Evolutionary conservation across 2,329 filamentous ascomycete species (phyloP).

Genomic region (Arthrobotrys musiformis): DNA sequence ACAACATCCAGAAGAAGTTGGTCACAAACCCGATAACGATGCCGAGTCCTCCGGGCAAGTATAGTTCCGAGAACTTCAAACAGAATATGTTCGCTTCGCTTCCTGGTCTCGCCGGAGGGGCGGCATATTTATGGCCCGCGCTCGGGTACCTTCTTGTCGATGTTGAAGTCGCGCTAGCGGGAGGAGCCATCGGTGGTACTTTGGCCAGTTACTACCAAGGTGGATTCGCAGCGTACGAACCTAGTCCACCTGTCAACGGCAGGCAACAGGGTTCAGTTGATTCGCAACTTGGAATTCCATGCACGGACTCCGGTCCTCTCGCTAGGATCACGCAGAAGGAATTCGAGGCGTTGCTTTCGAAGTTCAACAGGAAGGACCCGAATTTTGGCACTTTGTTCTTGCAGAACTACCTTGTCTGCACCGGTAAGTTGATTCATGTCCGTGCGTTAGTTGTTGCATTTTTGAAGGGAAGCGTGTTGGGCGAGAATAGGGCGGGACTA

Average conservation of each 20-base stretch:
- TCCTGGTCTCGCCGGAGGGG: neutral
- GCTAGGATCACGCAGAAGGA: constrained; percentile 32
- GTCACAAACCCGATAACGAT: constrained; percentile 19
- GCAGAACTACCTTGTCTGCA: constrained; percentile 45
- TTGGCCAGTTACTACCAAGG: constrained; percentile 11
- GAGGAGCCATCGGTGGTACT: neutral
- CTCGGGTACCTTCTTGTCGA: constrained; percentile 25
- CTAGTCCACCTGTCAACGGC: constrained; percentile 36
- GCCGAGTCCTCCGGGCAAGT: constrained; percentile 21
- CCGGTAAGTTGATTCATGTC: constrained; percentile 24
- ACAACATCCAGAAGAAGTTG: constrained; percentile 27
- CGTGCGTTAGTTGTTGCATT: constrained; percentile 47
- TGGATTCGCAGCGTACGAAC: neutral
- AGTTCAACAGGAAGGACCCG: constrained; percentile 40
- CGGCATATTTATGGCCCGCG: constrained; percentile 13
- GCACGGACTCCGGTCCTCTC: constrained; percentile 42
- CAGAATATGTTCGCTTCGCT: constrained; percentile 18
- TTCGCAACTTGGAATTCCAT: constrained; percentile 30
- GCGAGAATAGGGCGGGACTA: neutral
- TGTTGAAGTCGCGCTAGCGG: constrained; percentile 9
- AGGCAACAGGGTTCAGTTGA: constrained; percentile 31
- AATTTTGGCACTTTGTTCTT: constrained; percentile 42
- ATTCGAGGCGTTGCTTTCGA: constrained; percentile 31
- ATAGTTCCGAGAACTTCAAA: constrained; percentile 36
- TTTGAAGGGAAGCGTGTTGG: constrained; percentile 17